phyloP scores from a whole-genome alignment of 1,284 basidiomycete species.

The Rhizopogon parksii region DNA sequence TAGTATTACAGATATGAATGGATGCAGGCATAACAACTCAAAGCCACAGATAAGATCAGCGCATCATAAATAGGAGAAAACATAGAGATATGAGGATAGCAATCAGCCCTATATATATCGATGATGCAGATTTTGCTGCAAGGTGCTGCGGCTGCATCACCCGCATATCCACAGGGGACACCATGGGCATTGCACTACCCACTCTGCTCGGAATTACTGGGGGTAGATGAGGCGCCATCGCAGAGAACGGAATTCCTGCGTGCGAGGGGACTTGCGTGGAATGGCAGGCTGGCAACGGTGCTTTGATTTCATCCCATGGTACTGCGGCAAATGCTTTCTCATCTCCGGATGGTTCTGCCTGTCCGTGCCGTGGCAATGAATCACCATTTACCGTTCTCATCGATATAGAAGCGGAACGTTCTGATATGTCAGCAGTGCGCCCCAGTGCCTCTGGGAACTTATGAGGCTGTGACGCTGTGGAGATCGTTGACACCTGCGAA shows the following conservation, averaged over 20 bases:
- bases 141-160: not conserved
- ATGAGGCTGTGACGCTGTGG: not conserved
- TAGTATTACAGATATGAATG: not conserved
- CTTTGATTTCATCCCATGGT: not conserved
- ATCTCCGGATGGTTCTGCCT: not conserved
- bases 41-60: not conserved
- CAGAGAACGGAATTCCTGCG: not conserved
- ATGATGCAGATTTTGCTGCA: not conserved
- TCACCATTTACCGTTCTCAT: not conserved
- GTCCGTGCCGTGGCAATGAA: not conserved
- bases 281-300: not conserved
- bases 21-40: not conserved
- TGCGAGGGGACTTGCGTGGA: not conserved
- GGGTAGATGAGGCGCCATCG: not conserved
- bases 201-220: not conserved
- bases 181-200: not conserved
- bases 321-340: not conserved
- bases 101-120: not conserved
- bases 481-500: not conserved
- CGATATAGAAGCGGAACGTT: not conserved
- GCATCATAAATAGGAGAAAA: not conserved
- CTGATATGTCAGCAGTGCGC: conserved; percentile 1
- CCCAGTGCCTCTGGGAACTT: not conserved
- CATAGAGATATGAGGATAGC: not conserved
- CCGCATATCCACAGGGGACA: not conserved